Evolutionary conservation across 352 stramenopile genomes (phyloP).

Genomic region (Phytophthora cryptogea): DNA sequence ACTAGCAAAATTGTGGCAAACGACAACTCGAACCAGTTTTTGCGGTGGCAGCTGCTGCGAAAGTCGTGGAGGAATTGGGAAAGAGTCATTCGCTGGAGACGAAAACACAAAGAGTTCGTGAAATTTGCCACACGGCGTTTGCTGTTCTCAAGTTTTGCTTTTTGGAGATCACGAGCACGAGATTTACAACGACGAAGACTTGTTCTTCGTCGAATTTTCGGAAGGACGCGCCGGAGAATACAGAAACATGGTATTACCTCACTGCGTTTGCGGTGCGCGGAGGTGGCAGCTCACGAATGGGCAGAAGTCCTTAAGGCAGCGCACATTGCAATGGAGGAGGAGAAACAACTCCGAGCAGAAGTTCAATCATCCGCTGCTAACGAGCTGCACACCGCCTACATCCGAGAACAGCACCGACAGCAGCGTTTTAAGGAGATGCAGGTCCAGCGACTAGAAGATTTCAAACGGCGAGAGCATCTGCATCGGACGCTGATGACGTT

Average conservation of each 20-base stretch:
- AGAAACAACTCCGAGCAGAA: constrained; percentile 39
- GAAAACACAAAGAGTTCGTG: constrained; percentile 9
- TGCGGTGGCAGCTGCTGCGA: constrained; percentile 13
- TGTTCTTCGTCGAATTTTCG: constrained; percentile 19
- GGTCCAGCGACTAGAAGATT: constrained; percentile 19
- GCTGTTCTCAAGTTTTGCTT: constrained; percentile 5
- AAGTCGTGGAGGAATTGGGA: constrained; percentile 27
- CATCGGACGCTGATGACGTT: constrained; percentile 22
- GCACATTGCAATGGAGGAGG: constrained; percentile 49
- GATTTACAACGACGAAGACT: constrained; percentile 6
- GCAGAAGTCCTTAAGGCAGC: constrained; percentile 42
- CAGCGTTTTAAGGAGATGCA: constrained; percentile 26
- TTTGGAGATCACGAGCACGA: constrained; percentile 8
- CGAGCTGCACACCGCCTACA: constrained; percentile 37
- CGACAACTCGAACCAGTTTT: not conserved
- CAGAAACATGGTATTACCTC: constrained; percentile 25
- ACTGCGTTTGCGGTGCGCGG: constrained; percentile 38
- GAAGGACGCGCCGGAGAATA: constrained; percentile 6
- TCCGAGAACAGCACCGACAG: constrained; percentile 27
- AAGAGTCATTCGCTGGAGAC: constrained; percentile 14
- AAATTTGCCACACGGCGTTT: constrained; percentile 1
- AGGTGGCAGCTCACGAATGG: constrained; percentile 43
- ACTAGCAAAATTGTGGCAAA: not conserved
- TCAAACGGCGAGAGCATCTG: constrained; percentile 21
- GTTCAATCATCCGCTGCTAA: constrained; percentile 38